Conservation (phyloP, 192 early-diverging fungal species). For the Chytriomyces sp. region DNA sequence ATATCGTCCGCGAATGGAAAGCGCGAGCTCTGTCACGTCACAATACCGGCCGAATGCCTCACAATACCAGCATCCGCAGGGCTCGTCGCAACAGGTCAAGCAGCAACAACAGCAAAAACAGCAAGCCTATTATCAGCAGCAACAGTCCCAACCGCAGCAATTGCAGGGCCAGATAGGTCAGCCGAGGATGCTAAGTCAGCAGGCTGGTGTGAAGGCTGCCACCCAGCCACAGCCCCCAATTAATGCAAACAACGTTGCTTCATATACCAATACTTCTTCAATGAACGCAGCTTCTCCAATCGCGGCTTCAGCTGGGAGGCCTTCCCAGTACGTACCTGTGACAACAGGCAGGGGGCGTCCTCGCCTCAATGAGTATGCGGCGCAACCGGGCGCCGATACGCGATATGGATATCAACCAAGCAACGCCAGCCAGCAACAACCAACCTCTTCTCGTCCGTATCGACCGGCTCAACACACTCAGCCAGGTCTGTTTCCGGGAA, state of each 20-base stretch:
- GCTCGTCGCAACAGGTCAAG: not conserved
- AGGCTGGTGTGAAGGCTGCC: not conserved
- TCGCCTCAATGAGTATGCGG: too few relatives aligned
- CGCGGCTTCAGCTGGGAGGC: not conserved
- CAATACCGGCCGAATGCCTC: not conserved
- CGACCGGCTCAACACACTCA: too few relatives aligned
- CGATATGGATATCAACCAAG: too few relatives aligned
- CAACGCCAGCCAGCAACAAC: too few relatives aligned
- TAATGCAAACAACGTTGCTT: too few relatives aligned
- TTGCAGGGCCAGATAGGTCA: not conserved
- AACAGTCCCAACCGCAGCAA: not conserved
- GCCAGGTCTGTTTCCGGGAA: too few relatives aligned
- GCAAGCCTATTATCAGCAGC: not conserved
- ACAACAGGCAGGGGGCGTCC: too few relatives aligned
- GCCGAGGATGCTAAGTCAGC: not conserved
- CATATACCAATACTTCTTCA: too few relatives aligned
- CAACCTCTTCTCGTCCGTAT: too few relatives aligned
- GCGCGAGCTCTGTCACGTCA: not conserved
- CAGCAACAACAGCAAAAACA: not conserved
- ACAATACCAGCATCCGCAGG: not conserved
- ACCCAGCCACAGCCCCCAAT: not conserved
- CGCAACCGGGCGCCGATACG: too few relatives aligned
- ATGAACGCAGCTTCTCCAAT: not conserved
- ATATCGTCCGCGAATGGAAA: not conserved
- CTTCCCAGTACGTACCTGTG: too few relatives aligned